Evolutionary conservation across 2,329 filamentous ascomycete genomes (phyloP).

Genomic region (Fusarium sp.): DNA sequence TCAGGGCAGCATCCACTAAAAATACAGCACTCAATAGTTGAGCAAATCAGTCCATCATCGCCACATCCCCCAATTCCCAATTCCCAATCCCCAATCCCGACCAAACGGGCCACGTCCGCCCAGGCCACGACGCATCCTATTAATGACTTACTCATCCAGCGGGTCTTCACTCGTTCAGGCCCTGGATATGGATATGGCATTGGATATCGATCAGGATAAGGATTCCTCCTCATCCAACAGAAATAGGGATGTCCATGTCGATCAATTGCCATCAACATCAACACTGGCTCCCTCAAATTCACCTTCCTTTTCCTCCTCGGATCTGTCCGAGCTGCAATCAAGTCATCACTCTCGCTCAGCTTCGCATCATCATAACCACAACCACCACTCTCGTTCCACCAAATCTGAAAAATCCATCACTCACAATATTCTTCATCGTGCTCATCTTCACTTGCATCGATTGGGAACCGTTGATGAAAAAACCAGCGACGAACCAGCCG

Average conservation of each 20-base stretch:
- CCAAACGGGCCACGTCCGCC: slow-evolving; percentile 42
- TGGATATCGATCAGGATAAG: slow-evolving; percentile 36
- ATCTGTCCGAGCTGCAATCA: slow-evolving; percentile 21
- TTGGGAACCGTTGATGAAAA: slow-evolving; percentile 24
- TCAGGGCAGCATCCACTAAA: slow-evolving; percentile 21
- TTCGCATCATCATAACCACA: slow-evolving; percentile 26
- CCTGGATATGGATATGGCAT: slow-evolving; percentile 43
- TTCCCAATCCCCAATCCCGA: neutral
- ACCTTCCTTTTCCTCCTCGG: slow-evolving; percentile 36
- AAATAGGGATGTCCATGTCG: slow-evolving; percentile 39
- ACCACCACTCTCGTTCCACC: slow-evolving; percentile 33
- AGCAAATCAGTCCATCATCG: slow-evolving; percentile 31
- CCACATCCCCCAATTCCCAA: slow-evolving; percentile 24
- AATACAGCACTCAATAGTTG: slow-evolving; percentile 14
- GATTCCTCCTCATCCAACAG: slow-evolving; percentile 22
- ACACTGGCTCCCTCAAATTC: slow-evolving; percentile 35
- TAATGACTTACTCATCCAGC: slow-evolving; percentile 51
- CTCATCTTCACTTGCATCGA: slow-evolving; percentile 35
- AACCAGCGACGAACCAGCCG: slow-evolving; percentile 23
- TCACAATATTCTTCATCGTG: slow-evolving; percentile 26
- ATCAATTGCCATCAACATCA: slow-evolving; percentile 36
- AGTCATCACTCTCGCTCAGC: slow-evolving; percentile 30
- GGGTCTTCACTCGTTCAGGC: slow-evolving; percentile 55
- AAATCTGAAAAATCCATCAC: slow-evolving; percentile 9
- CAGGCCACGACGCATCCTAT: slow-evolving; percentile 39